Percentiles rank a stretch among this genome's conserved stretches.
These are phyloP conservation scores for Magnolia changhungtana DNA, from an alignment of 164 flowering plant species.

Conservation along the genomic window DNA sequence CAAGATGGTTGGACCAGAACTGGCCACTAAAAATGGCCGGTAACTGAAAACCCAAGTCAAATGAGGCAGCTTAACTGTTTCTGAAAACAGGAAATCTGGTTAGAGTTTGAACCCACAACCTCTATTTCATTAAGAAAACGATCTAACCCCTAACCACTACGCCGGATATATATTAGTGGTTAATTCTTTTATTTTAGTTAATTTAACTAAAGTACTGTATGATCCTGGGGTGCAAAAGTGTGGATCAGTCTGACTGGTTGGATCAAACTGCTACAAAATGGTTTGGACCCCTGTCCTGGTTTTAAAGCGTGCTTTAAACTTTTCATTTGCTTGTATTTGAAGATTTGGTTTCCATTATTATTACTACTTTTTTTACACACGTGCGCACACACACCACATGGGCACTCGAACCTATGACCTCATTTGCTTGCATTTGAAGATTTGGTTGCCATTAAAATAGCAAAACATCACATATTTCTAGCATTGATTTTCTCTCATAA, in stretches of 20 bases:
- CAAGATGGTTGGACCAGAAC: neutral
- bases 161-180: neutral
- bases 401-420: no score
- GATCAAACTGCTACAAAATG: neutral
- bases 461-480: neutral
- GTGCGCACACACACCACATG: no score
- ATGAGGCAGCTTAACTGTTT: neutral
- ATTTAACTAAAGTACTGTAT: neutral
- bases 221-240: neutral
- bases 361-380: no score
- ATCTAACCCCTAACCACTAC: neutral
- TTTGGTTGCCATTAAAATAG: neutral
- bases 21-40: neutral
- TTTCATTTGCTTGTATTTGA: neutral
- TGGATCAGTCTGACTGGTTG: neutral
- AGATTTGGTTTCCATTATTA: no score
- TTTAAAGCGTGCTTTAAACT: neutral
- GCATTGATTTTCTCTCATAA: neutral
- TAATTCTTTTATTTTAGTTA: neutral
- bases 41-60: neutral
- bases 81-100: no score
- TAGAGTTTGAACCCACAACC: no score
- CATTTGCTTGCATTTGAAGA: neutral
- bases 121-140: neutral
- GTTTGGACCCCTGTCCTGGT: neutral